Evolutionary conservation across 805 yeast species (phyloP).

Genomic region (Saccharomycopsis babjevae): DNA sequence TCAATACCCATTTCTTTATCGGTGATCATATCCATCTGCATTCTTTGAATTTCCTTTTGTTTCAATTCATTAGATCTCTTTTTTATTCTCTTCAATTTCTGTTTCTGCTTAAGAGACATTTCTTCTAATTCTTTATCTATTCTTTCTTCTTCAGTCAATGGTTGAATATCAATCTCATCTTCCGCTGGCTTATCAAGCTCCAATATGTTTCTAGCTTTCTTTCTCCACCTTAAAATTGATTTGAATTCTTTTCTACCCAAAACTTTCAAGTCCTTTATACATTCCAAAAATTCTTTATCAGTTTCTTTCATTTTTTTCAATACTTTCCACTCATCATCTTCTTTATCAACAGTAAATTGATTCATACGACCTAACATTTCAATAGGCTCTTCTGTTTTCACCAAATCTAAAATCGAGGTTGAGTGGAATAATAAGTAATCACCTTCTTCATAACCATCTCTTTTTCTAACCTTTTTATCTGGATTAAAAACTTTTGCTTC

Average conservation of each 20-base stretch:
- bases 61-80: conserved; percentile 72
- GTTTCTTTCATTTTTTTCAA: conserved; percentile 67
- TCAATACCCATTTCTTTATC: conserved; percentile 91
- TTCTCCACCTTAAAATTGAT: conserved; percentile 76
- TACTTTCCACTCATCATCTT: conserved; percentile 56
- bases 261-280: conserved; percentile 86
- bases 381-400: conserved; percentile 74
- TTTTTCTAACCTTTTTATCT: conserved; percentile 76
- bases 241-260: conserved; percentile 92
- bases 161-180: conserved; percentile 35
- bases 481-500: conserved; percentile 94
- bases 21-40: conserved; percentile 94
- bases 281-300: conserved; percentile 66
- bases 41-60: conserved; percentile 78
- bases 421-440: conserved; percentile 65
- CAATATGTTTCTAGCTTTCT: conserved; percentile 67
- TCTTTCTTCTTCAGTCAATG: conserved; percentile 76
- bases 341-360: conserved; percentile 45
- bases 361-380: conserved; percentile 67
- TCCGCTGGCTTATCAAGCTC: conserved; percentile 51
- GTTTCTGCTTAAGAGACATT: conserved; percentile 60
- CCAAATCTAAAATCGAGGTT: conserved; percentile 68
- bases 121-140: conserved; percentile 77
- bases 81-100: conserved; percentile 67
- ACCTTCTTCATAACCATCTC: conserved; percentile 97